phyloP scores from a whole-genome alignment of 495 filamentous ascomycete species.

The Podospora didyma region DNA sequence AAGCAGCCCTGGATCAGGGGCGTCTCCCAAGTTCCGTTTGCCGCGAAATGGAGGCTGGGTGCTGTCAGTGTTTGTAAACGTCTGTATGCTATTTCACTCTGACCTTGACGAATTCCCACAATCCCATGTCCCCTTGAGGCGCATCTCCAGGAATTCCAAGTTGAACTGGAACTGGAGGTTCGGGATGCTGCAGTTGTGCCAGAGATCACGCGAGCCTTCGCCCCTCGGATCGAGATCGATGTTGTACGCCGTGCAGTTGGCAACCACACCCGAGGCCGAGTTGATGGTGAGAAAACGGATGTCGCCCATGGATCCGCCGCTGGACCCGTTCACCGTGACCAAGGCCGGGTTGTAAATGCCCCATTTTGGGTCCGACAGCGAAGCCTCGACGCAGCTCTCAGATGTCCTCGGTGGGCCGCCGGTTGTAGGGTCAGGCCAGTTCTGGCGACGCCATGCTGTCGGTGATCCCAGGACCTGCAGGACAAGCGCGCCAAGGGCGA shows the following conservation, averaged over 20 bases:
- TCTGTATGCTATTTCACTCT: not conserved
- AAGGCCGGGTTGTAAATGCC: constrained; percentile 18
- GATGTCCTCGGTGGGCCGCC: not conserved
- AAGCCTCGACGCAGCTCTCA: constrained; percentile 19
- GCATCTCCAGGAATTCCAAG: constrained; percentile 11
- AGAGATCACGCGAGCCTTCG: not conserved
- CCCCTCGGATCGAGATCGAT: constrained; percentile 16
- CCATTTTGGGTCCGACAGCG: constrained; percentile 16
- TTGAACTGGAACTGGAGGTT: constrained; percentile 20
- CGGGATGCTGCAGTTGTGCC: constrained; percentile 22
- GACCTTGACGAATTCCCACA: constrained; percentile 12
- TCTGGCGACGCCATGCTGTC: constrained; percentile 7
- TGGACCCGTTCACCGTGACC: constrained; percentile 14
- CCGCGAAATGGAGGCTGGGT: constrained; percentile 12
- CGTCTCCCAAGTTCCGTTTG: constrained; percentile 14
- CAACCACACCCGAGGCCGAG: constrained; percentile 15
- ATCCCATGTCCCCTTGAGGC: constrained; percentile 13
- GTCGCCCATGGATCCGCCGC: constrained; percentile 20
- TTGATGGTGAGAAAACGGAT: constrained; percentile 21
- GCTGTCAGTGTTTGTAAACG: not conserved
- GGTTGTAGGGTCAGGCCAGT: constrained; percentile 10
- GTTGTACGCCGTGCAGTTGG: constrained; percentile 18
- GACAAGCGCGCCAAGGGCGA: constrained; percentile 11
- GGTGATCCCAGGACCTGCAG: constrained; percentile 11
- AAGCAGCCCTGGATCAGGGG: constrained; percentile 18